Percentiles rank a stretch among this genome's conserved stretches.
Evolutionary conservation across 305 asterid genomes (phyloP).

Genomic region (Vinca major): DNA sequence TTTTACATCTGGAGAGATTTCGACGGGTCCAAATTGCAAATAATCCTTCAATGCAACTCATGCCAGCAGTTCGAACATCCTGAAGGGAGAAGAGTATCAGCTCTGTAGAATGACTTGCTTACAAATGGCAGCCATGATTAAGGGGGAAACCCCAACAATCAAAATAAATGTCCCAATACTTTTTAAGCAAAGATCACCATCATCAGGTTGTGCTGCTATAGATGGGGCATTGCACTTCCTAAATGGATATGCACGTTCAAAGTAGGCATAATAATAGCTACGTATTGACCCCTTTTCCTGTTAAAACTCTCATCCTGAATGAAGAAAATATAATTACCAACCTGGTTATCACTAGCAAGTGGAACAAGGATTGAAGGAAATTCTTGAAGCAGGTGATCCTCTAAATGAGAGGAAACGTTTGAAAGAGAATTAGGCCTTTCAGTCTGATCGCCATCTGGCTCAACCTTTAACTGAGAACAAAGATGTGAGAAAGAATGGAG

Average conservation of each 20-base stretch:
- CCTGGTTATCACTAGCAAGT: conserved; percentile 73
- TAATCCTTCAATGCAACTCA: conserved; percentile 58
- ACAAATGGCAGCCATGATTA: not conserved
- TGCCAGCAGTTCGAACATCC: conserved; percentile 68
- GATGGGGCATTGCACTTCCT: not conserved
- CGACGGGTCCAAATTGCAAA: conserved; percentile 35
- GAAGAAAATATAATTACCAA: conserved; percentile 18
- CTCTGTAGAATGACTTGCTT: conserved; percentile 2
- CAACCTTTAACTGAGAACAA: conserved; percentile 24
- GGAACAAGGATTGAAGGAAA: conserved; percentile 73
- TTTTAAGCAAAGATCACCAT: not conserved
- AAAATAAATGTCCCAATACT: not conserved
- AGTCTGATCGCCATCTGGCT: conserved; percentile 25
- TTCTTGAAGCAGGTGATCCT: conserved; percentile 40
- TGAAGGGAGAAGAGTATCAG: conserved; percentile 20
- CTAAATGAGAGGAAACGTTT: conserved; percentile 8
- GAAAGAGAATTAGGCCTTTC: conserved; percentile 20
- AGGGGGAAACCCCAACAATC: not conserved
- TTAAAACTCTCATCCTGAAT: not conserved
- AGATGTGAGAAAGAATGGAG: conserved; percentile 47
- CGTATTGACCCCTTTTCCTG: not conserved
- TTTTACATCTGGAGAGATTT: conserved; percentile 28
- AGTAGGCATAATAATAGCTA: not conserved
- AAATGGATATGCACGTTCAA: not conserved
- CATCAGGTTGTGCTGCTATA: not conserved